Evolutionary conservation across 305 asterid species (phyloP), one percentile per base, ranked within the genome.

Genomic region (Coffea humblotiana): DNA sequence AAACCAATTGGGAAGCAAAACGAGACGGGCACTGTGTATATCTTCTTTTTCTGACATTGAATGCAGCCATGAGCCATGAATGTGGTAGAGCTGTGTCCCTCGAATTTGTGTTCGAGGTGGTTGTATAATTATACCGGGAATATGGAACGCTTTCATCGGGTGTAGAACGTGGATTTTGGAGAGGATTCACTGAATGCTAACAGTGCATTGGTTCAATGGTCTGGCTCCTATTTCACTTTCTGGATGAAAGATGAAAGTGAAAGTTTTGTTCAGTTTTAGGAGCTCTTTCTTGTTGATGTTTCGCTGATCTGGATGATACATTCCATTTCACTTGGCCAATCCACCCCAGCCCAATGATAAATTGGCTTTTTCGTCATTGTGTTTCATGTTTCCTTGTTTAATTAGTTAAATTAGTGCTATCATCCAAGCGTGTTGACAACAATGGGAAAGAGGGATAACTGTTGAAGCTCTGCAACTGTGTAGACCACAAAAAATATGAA

Each of bases 261-360:
- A 78, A 82, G 47, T 78, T 82, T 82, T 78, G 80, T 47, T 40
- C 23, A 51, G 74, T 58, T 60, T 29, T 60, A 51, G 54, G 77
- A 70, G 67, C 76, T 23, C 21, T 54, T 27, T 40, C 66, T 69
- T 47, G 64, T 37, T 10, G 27, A 67, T 11, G 72, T 67, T 75
- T 3, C 8, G 12, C 16, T 77, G 52, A 60, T 45, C 64, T 52
- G n/a, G 45, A 43, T 65, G 32, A 35, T 66, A 48, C 73, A 58
- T 16, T 54, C 52, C 23, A 18, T 40, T 21, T 66, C 32, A 77
- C 60, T 69, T 67, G 67, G 8, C 78, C 71, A 72, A 73, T 73
- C 72, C 52, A 43, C 47, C 13, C 51, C 8, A 19, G 29, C 35
- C 81, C 73, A 78, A 47, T 78, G 47, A 37, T 32, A 63, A 32